Percentiles rank a stretch among this genome's conserved stretches.
Evolutionary conservation across 169 alveolate species (phyloP).

Genomic region (Ichthyophthirius multifiliis): DNA sequence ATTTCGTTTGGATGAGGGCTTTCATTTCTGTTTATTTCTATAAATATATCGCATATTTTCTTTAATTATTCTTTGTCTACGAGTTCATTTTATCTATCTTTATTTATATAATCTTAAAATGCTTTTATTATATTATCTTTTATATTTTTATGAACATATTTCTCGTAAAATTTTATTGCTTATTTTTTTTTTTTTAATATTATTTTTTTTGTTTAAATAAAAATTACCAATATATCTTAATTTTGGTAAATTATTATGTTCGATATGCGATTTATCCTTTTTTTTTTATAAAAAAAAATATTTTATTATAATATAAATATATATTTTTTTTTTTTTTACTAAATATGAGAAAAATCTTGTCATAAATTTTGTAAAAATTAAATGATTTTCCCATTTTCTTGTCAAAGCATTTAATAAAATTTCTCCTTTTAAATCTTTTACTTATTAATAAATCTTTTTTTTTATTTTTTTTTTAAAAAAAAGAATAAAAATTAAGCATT

Average conservation of each 20-base stretch:
- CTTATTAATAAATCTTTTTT: not conserved
- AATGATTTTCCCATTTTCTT: not conserved
- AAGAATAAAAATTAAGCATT: not conserved
- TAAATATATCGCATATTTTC: not conserved
- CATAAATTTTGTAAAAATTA: not conserved
- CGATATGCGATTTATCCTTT: not conserved
- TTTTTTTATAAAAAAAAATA: not conserved
- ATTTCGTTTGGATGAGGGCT: not conserved
- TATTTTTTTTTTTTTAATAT: not conserved
- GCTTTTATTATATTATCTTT: slow-evolving; percentile 6
- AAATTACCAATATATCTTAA: not conserved
- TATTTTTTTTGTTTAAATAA: not conserved
- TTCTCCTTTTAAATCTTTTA: not conserved
- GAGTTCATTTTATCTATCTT: not conserved
- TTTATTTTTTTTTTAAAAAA: not conserved
- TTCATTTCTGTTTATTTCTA: slow-evolving; percentile 5
- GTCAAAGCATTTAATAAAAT: not conserved
- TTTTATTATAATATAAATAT: not conserved
- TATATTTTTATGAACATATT: not conserved
- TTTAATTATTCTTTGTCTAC: not conserved
- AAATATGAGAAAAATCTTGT: slow-evolving; percentile 10
- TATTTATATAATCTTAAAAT: not conserved
- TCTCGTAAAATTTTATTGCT: not conserved
- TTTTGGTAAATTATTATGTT: not conserved
- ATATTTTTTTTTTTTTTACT: not conserved